Conservation (phyloP, 2,329 filamentous ascomycete genomes). For the Hypoxylon sp. region DNA sequence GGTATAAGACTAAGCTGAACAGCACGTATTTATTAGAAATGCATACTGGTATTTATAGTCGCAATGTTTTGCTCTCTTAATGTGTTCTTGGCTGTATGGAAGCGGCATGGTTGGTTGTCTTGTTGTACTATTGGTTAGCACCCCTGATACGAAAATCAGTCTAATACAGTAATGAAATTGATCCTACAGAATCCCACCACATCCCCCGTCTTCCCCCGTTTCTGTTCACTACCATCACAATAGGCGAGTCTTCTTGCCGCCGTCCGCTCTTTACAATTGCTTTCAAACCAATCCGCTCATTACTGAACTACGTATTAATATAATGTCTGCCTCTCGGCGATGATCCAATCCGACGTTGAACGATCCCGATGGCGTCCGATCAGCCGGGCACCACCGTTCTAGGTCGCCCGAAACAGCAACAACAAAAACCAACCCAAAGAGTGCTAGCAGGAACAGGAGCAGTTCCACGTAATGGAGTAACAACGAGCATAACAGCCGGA, state of each 20-base stretch:
- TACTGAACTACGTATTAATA: constrained; percentile 23
- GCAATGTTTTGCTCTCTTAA: background rate
- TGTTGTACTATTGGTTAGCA: constrained; percentile 14
- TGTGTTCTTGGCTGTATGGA: constrained; percentile 14
- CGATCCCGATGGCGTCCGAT: constrained; percentile 47
- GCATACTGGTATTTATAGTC: background rate
- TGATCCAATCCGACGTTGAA: constrained; percentile 39
- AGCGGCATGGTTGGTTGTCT: constrained; percentile 13
- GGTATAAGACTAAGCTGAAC: background rate
- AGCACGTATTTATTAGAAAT: background rate
- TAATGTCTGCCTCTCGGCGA: constrained; percentile 39
- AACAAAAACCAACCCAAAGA: background rate
- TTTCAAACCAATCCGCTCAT: no score
- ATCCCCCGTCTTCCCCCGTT: constrained; percentile 17
- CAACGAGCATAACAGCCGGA: constrained; percentile 32
- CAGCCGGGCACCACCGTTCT: constrained; percentile 30
- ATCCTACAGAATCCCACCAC: constrained; percentile 37
- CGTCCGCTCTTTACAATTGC: constrained; percentile 39
- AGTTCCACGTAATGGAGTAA: constrained; percentile 1
- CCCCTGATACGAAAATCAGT: constrained; percentile 25
- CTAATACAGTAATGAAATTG: constrained; percentile 25
- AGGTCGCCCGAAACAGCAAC: constrained; percentile 37
- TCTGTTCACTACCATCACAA: background rate
- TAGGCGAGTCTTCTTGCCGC: constrained; percentile 42
- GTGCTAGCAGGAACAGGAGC: constrained; percentile 15